A percentile compares a stretch with the other conserved stretches of the same genome.
Evolutionary conservation across 1,139 yeast genomes (phyloP).

Genomic region (Zygosaccharomyces sapae): DNA sequence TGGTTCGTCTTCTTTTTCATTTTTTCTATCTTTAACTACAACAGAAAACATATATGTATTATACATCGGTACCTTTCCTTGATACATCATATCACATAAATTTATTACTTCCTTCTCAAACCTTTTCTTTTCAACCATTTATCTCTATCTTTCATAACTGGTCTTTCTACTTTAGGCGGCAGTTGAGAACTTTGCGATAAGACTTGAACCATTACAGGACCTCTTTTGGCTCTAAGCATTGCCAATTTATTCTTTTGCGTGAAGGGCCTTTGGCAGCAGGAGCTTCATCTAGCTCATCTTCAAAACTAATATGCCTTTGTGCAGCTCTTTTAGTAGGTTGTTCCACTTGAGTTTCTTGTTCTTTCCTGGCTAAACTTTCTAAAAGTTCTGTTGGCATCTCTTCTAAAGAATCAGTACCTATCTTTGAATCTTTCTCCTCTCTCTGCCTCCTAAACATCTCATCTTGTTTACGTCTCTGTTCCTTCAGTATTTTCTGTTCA

Average conservation of each 20-base stretch:
- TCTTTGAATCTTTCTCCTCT: constrained; percentile 38
- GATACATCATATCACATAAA: constrained; percentile 1
- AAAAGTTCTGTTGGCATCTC: constrained; percentile 34
- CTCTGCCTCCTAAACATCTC: constrained; percentile 42
- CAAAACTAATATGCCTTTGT: constrained; percentile 32
- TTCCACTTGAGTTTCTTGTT: constrained; percentile 21
- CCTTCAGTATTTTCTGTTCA: constrained; percentile 41
- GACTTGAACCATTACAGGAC: constrained; percentile 50
- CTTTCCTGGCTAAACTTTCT: background rate
- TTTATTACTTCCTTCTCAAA: constrained; percentile 33
- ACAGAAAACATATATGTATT: background rate
- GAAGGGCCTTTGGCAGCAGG: constrained; percentile 31
- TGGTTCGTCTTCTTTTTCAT: background rate
- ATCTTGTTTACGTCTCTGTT: constrained; percentile 50
- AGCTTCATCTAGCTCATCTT: constrained; percentile 27
- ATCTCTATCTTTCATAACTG: constrained; percentile 44
- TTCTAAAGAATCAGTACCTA: constrained; percentile 29
- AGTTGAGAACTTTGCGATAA: constrained; percentile 18
- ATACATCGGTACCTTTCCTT: constrained; percentile 5
- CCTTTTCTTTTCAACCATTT: constrained; percentile 61
- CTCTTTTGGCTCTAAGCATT: constrained; percentile 44
- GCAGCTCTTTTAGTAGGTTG: constrained; percentile 9
- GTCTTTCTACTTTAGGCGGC: constrained; percentile 45
- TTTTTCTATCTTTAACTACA: background rate
- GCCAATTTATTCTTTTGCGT: constrained; percentile 45